Evolutionary conservation across 2,329 filamentous ascomycete species (phyloP), one percentile per base, ranked within the genome.

Genomic region (Fusarium gaditjirri): DNA sequence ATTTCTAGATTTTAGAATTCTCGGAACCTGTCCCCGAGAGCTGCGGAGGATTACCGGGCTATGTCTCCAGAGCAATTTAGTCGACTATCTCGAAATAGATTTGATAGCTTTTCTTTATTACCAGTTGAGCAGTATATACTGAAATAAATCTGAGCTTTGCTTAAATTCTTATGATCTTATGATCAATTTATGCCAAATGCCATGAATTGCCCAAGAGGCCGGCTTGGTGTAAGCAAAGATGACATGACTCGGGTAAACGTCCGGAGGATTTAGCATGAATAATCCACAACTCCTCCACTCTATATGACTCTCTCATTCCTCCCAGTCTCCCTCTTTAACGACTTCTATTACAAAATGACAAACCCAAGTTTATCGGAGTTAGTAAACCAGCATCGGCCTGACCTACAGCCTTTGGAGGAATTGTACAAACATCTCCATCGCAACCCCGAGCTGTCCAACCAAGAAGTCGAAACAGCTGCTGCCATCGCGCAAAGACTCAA

Each of bases 371-470:
- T 69, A 2, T 69, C 65, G 3, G 39, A 53, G 7, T 27, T 68
- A 3, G 50, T 68, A 6, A 3, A 69, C 14, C 50, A 69, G 44
- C 44, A 68, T 39, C 44, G 65, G 3, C 65, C 65, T 3, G 25
- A 53, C 31, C 47, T 68, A 6, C 50, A 43, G 4, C 41, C 57
- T 2, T 27, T 69, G 6, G 61, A 74, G 41, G 53, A 59, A 4
- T 36, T 76, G 8, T 91, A 91, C 83, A 89, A 86, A 71, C 78
- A 89, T 74, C 85, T 91, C 59, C 89, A 91, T 75, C 78, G 82
- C 17, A 80, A 90, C 70, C 89, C 90, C 0, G 89, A 90, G 57
- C 85, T 91, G 33, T 90, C 89, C 0, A 82, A 84, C 5, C 87
- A 87, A 76, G 89, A 91, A 75, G 76, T 81, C 23, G 77, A 84